phyloP scores from a whole-genome alignment of 352 stramenopile genomes.

The Lagenidium sp. region DNA sequence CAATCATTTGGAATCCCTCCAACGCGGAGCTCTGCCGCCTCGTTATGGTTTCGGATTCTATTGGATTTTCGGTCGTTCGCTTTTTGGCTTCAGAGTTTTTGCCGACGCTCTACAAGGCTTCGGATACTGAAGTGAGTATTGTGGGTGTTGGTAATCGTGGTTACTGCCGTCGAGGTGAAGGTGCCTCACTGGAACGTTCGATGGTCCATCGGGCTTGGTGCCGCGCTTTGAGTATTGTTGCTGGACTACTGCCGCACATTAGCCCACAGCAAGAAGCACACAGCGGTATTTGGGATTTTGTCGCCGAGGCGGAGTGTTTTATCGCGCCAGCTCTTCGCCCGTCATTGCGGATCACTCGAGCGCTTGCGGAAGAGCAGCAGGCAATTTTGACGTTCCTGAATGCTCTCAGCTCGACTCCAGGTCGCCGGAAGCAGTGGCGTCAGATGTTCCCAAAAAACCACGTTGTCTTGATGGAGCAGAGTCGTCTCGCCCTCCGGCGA shows the following conservation, averaged over 20 bases:
- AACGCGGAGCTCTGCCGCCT: slow-evolving; percentile 43
- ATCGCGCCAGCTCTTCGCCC: slow-evolving; percentile 28
- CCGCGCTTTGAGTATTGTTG: slow-evolving; percentile 22
- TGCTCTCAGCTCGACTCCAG: slow-evolving; percentile 21
- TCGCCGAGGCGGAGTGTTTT: slow-evolving; percentile 34
- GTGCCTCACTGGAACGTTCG: slow-evolving; percentile 12
- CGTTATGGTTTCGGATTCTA: too few species aligned
- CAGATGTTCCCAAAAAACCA: slow-evolving; percentile 38
- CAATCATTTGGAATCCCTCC: slow-evolving; percentile 41
- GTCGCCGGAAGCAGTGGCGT: slow-evolving; percentile 37
- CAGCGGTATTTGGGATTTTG: slow-evolving; percentile 67
- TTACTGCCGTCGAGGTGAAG: too few species aligned
- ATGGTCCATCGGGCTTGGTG: slow-evolving; percentile 55
- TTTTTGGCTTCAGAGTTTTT: slow-evolving; percentile 43
- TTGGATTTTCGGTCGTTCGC: slow-evolving; percentile 20
- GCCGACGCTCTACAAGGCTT: slow-evolving; percentile 25
- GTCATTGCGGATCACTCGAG: slow-evolving; percentile 25
- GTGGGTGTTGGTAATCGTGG: too few species aligned
- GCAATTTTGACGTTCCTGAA: slow-evolving; percentile 31
- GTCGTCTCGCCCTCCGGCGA: slow-evolving; percentile 35
- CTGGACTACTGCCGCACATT: slow-evolving; percentile 8
- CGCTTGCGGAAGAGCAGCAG: slow-evolving; percentile 36
- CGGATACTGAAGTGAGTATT: slow-evolving; percentile 23
- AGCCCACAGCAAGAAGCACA: too few species aligned
- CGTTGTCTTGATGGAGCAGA: slow-evolving; percentile 61